Evolutionary conservation across 371 early-diverging fungal genomes (phyloP), one percentile per base, ranked within the genome.

Genomic region (Nematocida homosporus): DNA sequence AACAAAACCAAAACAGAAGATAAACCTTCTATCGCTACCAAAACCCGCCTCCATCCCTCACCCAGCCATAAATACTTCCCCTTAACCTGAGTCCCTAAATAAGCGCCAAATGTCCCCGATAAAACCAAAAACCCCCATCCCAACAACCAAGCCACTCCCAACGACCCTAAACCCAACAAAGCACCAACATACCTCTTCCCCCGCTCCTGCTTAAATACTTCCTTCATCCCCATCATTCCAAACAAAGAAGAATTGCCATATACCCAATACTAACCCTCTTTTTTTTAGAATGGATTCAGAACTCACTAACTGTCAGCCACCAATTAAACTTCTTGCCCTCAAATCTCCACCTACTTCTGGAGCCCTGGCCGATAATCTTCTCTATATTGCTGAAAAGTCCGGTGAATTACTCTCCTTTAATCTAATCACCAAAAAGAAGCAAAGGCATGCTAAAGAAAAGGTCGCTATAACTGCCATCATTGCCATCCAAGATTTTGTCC

Each of bases 321-420:
- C 6, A 20, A 35, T 8, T 34, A 10, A 10, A 30, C 29, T 4
- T 44, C 23, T 55, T 4, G 30, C 59, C 34, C 57, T 68, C 5
- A 34, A 51, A 25, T 18, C 61, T 10, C 23, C 61, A 16, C 75
- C 75, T 25, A 72, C 75, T 4, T 65, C 44, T 2, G 30, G 48
- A 20, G 2, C 13, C n/a, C 4, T 32, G 10, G 23, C 30, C 5
- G 44, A 50, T 18, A 35, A 18, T 8, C 3, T n/a, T 20, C 13
- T 72, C 3, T 13, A 23, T 23, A 38, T 61, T 4, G 18, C 35
- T 1, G 34, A 38, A 13, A 72, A 72, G 50, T 44, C 63, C 18
- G 75, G 75, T 5, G 75, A 72, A 37, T 32, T 72, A 30, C 10
- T 57, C 16, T 48, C 47, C 13, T 18, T 72, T 20, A 13, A 20